Base-by-base conservation (phyloP, 1,139 yeast species). In the Candida buenavistaensis region DNA sequence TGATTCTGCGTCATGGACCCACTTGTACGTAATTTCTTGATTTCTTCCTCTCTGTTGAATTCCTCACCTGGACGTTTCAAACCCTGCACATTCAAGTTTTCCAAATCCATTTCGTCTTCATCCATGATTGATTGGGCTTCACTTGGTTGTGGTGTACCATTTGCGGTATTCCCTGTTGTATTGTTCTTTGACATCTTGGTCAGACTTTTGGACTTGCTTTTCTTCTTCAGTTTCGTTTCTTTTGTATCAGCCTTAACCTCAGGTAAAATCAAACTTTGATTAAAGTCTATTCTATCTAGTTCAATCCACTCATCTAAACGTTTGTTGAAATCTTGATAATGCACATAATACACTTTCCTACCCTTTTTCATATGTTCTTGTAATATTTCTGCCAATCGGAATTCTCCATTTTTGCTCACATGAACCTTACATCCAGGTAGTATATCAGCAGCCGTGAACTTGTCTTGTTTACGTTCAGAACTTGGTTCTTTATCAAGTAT, bases 1-100 rank as follows among this genome's bases (percentile, higher is more conserved):
- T 86, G 84, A 45, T 72, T 74, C 58, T 94, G 98, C 6, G 95
- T 86, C 98, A 94, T 92, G 1, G 97, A 90, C 2, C 98, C 98
- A 17, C 95, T 74, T 0, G 96, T 89, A 48, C 98, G 72, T 41
- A 94, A 71, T 56, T 88, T 88, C 52, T 90, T 89, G 46, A 92
- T 85, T 59, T 92, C 98, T 45, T 89, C 96, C 49, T 88, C 97
- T 39, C 96, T 68, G 30, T 84, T 79, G 24, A 85, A 75, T 40
- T 81, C 87, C 47, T 82, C 89, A 3, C 80, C 82, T 12, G 78
- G 79, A 36, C 78, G 61, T 36, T 72, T 74, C 21, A 82, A 55
- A 25, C 96, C 95, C 59, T 89, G 94, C 7, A 88, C 95, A 50
- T 88, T 83, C 50, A 88, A 71, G 51, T 87, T 73, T 48, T 87